Conservation (phyloP, 495 filamentous ascomycete species). For the Astrocystis sublimbata region DNA sequence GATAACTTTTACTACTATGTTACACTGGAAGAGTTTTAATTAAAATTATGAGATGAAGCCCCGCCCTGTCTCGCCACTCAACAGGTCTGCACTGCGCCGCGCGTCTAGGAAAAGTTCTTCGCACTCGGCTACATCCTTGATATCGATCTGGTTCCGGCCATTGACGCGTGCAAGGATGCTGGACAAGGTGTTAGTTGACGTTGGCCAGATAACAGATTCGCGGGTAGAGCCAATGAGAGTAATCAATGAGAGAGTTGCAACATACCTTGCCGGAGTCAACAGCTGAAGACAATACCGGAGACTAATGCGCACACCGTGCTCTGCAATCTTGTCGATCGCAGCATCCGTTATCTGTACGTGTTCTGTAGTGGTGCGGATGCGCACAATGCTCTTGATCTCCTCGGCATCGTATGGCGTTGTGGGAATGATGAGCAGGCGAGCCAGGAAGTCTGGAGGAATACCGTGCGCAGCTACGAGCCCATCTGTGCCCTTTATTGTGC, state of each 20-base stretch:
- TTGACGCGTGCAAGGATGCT: constrained; percentile 62
- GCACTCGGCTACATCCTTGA: constrained; percentile 83
- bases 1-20: constrained; percentile 6
- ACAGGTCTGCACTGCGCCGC: constrained; percentile 73
- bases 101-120: constrained; percentile 90
- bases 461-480: constrained; percentile 86
- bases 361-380: constrained; percentile 79
- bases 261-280: constrained; percentile 74
- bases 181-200: constrained; percentile 1
- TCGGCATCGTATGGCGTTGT: constrained; percentile 80
- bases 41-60: constrained; percentile 56
- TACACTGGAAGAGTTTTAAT: constrained; percentile 18
- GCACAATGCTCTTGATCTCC: constrained; percentile 88
- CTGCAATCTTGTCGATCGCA: constrained; percentile 80
- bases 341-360: constrained; percentile 74
- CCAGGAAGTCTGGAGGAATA: constrained; percentile 87
- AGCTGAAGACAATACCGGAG: constrained; percentile 91
- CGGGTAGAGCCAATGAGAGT: background rate
- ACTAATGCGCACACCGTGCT: constrained; percentile 82
- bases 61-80: constrained; percentile 62
- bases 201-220: background rate
- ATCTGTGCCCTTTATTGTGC: constrained; percentile 82
- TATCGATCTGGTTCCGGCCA: constrained; percentile 72
- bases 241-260: constrained; percentile 13
- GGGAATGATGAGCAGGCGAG: constrained; percentile 91